Base-by-base conservation (phyloP, 768 basidiomycete genomes). In the Mycena galericulata region DNA sequence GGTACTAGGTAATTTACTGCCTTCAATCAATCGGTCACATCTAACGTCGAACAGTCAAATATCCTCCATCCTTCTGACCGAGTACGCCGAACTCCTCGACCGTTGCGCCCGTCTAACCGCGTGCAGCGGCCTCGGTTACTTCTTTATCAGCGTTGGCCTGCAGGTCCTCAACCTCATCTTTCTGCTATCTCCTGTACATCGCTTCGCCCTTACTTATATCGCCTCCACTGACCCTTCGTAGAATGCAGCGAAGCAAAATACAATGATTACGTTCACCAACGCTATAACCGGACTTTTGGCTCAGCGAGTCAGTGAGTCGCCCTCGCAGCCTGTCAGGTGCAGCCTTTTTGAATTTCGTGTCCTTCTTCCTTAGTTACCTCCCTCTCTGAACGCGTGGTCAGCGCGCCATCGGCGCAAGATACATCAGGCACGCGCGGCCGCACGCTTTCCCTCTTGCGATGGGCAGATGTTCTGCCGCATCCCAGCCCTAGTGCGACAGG, bases 161-260 rank as follows among this genome's bases (percentile, higher is more conserved):
- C 55, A 56, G 20, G 36, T 56, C 12, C 29, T 56, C 38, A 56
- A 56, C 55, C 55, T 56, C 10, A 29, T 56, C 24, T 56, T 56
- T 26, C 55, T 56, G 38, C 38, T 56, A 8, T 56, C 55, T 8
- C 26, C 55, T 18, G 55, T 56, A 41, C 27, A 40, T 41, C 18
- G 17, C 7, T 26, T 27, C n/a, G n/a, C n/a, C n/a, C n/a, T n/a
- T n/a, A n/a, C n/a, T n/a, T n/a, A n/a, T n/a, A n/a, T n/a, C n/a
- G n/a, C n/a, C n/a, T n/a, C n/a, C n/a, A n/a, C n/a, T n/a, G n/a
- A n/a, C n/a, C n/a, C n/a, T n/a, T n/a, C n/a, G n/a, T n/a, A 57
- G 56, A 41, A 57, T 20, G 40, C 56, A 43, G 40, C 56, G 8
- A 57, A 57, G n/a, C 56, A 57, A 38, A 45, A 20, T n/a, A 57